Percentiles rank a stretch among this genome's conserved stretches.
Evolutionary conservation across 2,329 filamentous ascomycete species (phyloP).

Genomic region (Capronia coronata): DNA sequence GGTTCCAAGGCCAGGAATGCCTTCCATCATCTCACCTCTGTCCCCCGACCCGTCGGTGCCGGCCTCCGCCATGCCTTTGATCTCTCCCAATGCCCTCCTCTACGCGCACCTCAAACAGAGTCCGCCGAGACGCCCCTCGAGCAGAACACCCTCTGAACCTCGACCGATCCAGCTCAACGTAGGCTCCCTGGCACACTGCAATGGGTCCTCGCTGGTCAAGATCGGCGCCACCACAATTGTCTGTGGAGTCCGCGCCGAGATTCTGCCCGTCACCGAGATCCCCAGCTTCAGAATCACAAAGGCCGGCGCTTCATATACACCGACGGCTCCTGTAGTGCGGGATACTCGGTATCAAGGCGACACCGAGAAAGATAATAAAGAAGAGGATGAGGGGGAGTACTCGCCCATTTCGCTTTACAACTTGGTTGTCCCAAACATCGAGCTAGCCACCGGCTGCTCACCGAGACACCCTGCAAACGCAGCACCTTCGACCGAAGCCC

Average conservation of each 20-base stretch:
- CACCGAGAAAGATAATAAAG: slow-evolving; percentile 23
- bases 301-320: slow-evolving; percentile 4
- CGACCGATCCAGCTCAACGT: slow-evolving; percentile 71
- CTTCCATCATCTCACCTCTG: slow-evolving; percentile 3
- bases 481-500: slow-evolving; percentile 70
- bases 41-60: slow-evolving; percentile 14
- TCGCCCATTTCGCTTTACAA: slow-evolving; percentile 42
- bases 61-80: slow-evolving; percentile 26
- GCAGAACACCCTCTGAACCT: slow-evolving; percentile 62
- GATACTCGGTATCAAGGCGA: slow-evolving; percentile 34
- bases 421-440: slow-evolving; percentile 86
- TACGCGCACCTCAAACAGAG: slow-evolving; percentile 71
- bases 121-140: slow-evolving; percentile 69
- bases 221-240: slow-evolving; percentile 80
- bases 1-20: slow-evolving; percentile 11
- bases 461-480: slow-evolving; percentile 69
- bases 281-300: slow-evolving; percentile 54
- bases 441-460: slow-evolving; percentile 82
- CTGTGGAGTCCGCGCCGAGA: slow-evolving; percentile 82
- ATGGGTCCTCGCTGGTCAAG: slow-evolving; percentile 83
- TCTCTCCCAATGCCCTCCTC: slow-evolving; percentile 69
- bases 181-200: slow-evolving; percentile 77
- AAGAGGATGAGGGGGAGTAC: slow-evolving; percentile 39
- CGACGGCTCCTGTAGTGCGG: slow-evolving; percentile 1
- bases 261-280: slow-evolving; percentile 68